Conservation (phyloP, 106 monocot genomes). For the Posidonia australis region DNA sequence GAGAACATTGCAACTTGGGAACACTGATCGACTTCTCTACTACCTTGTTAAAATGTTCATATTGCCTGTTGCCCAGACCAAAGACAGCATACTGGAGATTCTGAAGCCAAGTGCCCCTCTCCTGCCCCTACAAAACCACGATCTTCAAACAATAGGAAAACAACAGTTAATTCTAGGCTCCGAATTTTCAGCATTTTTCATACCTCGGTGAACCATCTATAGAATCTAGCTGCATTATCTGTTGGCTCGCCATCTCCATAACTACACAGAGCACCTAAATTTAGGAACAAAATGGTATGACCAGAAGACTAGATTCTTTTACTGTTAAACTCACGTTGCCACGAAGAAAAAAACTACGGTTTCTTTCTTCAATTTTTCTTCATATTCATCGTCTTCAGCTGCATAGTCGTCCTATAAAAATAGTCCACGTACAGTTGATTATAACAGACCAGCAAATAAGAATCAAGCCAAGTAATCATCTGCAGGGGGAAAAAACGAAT, state of each 20-base stretch:
- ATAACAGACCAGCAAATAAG: no score
- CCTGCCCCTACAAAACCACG: constrained; percentile 41
- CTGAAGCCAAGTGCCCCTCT: constrained; percentile 48
- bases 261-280: constrained; percentile 15
- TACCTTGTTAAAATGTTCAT: constrained; percentile 98
- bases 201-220: constrained; percentile 96
- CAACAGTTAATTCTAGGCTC: not conserved
- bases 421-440: not conserved
- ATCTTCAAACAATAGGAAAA: not conserved
- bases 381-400: constrained; percentile 20
- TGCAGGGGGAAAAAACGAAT: not conserved
- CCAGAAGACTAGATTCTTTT: not conserved
- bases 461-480: no score
- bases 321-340: constrained; percentile 17
- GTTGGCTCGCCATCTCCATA: constrained; percentile 99
- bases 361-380: constrained; percentile 23
- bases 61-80: constrained; percentile 93
- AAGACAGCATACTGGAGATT: constrained; percentile 74
- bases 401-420: constrained; percentile 23
- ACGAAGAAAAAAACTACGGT: constrained; percentile 17
- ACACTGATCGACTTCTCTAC: not conserved
- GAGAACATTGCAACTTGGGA: not conserved
- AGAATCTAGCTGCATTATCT: constrained; percentile 94
- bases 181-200: not conserved
- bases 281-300: not conserved